Base-by-base conservation (phyloP, 148 eudicot species). In the Dysphania ambrosioides region DNA sequence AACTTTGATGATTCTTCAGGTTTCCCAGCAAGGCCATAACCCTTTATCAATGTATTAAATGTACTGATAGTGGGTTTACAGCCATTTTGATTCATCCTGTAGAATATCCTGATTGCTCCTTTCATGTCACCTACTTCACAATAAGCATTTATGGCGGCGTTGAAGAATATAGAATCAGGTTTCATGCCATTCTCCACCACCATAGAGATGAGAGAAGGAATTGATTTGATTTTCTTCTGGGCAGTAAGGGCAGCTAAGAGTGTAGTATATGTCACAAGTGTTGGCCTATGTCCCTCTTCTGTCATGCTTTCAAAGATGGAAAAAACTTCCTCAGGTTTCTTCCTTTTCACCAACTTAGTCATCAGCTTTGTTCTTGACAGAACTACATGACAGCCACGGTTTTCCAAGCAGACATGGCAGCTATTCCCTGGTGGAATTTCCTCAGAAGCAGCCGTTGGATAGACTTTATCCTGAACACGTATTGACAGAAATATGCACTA, bases 51-150 rank as follows among this genome's bases (percentile, higher is more conserved):
- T 11, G 97, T 90, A 75, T 91, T 91, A 55, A 87, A 94, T 35
- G 97, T 94, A 74, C 93, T 88, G 34, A 93, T 88, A 19, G 96
- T 94, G 4, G 97, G 93, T 82, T 84, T 90, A 77, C 97, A 92
- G 13, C 87, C 92, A 77, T 75, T 84, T 51, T 88, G 88, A 83
- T 86, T 92, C 97, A 94, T 94, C 81, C 84, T 88, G 55, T 66
- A 62, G 74, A 83, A 88, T 6, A 88, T 78, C 81, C 82, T 88
- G 88, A 88, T 87, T 23, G 97, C 96, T 71, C 90, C 92, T 75
- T 83, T 80, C 66, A 91, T 82, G 62, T 91, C 86, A 23, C 96
- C 89, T 1, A 89, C 80, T 80, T 91, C 98, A 63, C 93, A 87
- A 75, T 86, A 90, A 40, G 98, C 97, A 77, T 94, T 92, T 40